A percentile compares a stretch with the other conserved stretches of the same genome.
Evolutionary conservation across 2,329 filamentous ascomycete genomes (phyloP).

Genomic region (Nectriaceae sp.): DNA sequence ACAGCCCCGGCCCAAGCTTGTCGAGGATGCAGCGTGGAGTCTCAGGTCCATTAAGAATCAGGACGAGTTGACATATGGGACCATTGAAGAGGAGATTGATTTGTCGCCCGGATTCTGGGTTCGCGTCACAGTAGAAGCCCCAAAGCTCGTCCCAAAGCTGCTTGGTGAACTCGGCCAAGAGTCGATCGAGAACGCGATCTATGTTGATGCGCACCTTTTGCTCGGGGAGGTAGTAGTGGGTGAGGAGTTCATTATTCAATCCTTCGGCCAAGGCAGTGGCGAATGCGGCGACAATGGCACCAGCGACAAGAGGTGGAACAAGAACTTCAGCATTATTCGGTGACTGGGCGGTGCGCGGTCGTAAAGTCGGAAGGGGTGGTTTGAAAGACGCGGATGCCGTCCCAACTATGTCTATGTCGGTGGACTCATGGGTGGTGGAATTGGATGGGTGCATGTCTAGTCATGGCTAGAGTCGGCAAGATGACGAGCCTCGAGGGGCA

Average conservation of each 20-base stretch:
- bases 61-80: slow-evolving; percentile 38
- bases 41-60: slow-evolving; percentile 40
- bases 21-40: slow-evolving; percentile 37
- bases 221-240: slow-evolving; percentile 39
- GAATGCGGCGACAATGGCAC: slow-evolving; percentile 37
- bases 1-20: slow-evolving; percentile 37
- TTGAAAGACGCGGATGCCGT: slow-evolving; percentile 17
- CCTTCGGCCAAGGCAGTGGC: slow-evolving; percentile 36
- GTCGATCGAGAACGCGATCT: slow-evolving; percentile 38
- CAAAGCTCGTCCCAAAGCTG: slow-evolving; percentile 40
- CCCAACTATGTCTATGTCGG: slow-evolving; percentile 7
- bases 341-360: slow-evolving; percentile 30
- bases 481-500: slow-evolving; percentile 11
- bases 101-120: slow-evolving; percentile 32
- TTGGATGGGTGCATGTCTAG: slow-evolving; percentile 29
- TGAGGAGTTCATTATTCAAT: slow-evolving; percentile 38
- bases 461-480: slow-evolving; percentile 19
- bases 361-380: slow-evolving; percentile 36
- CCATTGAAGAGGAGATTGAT: slow-evolving; percentile 38
- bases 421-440: slow-evolving; percentile 19
- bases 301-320: slow-evolving; percentile 38
- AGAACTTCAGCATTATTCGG: slow-evolving; percentile 34
- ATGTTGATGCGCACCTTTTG: slow-evolving; percentile 36
- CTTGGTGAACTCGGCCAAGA: slow-evolving; percentile 34
- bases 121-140: slow-evolving; percentile 32